phyloP scores from a whole-genome alignment of 2,329 filamentous ascomycete species.

The Fusarium sp. region DNA sequence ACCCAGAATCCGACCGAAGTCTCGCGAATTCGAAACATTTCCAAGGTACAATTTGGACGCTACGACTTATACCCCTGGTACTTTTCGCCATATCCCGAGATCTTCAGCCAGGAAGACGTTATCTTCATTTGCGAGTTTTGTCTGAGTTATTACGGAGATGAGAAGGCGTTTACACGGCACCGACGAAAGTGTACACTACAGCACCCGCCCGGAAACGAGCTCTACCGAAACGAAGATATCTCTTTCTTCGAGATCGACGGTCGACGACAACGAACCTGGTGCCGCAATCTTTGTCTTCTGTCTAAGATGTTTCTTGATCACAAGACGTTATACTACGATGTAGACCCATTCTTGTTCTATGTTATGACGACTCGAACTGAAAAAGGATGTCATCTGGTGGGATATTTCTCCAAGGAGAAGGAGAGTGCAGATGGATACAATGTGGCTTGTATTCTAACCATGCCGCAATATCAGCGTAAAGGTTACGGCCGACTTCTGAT shows the following conservation, averaged over 20 bases:
- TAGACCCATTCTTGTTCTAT: slow-evolving; percentile 99
- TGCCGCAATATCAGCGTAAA: slow-evolving; percentile 96
- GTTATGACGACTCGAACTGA: slow-evolving; percentile 94
- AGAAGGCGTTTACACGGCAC: slow-evolving; percentile 87
- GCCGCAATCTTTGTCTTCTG: slow-evolving; percentile 92
- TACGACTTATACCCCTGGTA: slow-evolving; percentile 98
- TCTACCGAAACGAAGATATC: slow-evolving; percentile 93
- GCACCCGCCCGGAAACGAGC: slow-evolving; percentile 97
- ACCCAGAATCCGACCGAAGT: slow-evolving; percentile 99
- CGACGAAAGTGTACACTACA: slow-evolving; percentile 90
- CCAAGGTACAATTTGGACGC: slow-evolving; percentile 93
- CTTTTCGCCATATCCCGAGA: slow-evolving; percentile 95
- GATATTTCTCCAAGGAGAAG: slow-evolving; percentile 99
- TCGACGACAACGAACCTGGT: slow-evolving; percentile 93
- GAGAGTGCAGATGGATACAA: slow-evolving; percentile 98
- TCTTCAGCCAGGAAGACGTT: slow-evolving; percentile 88
- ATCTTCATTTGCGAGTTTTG: slow-evolving; percentile 99
- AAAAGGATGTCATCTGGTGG: slow-evolving; percentile 93
- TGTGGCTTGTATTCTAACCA: slow-evolving; percentile 95
- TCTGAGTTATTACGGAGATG: slow-evolving; percentile 88
- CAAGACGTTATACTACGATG: slow-evolving; percentile 98
- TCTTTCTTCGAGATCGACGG: slow-evolving; percentile 99
- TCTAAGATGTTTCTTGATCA: slow-evolving; percentile 98
- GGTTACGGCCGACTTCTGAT: slow-evolving; percentile 95
- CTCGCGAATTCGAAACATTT: slow-evolving; percentile 94